These are phyloP conservation scores for Fusarium protoensiforme DNA, from an alignment of 2,329 filamentous ascomycete genomes.

Conservation along the genomic window DNA sequence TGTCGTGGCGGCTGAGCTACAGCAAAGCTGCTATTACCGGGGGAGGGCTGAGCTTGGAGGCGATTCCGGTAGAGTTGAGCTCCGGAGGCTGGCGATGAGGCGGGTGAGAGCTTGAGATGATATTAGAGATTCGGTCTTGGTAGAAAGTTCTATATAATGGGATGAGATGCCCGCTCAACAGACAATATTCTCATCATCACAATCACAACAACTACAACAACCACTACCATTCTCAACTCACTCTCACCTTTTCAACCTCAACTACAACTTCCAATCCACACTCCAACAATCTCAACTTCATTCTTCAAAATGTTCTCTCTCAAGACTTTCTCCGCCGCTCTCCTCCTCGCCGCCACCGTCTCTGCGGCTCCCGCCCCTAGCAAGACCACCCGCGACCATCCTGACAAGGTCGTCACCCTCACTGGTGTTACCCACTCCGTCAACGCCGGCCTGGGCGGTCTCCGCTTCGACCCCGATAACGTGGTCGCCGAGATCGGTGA, in stretches of 20 bases:
- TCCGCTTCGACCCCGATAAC: slow-evolving; percentile 62
- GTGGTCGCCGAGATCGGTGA: slow-evolving; percentile 61
- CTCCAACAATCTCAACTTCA: background rate
- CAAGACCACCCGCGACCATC: slow-evolving; percentile 38
- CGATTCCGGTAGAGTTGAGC: background rate
- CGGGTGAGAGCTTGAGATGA: background rate
- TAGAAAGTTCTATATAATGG: slow-evolving; percentile 35
- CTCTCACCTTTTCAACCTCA: background rate
- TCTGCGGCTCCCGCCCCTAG: slow-evolving; percentile 47
- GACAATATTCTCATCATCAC: slow-evolving; percentile 28
- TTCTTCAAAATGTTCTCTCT: slow-evolving; percentile 46
- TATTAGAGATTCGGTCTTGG: background rate
- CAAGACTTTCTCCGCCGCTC: slow-evolving; percentile 42
- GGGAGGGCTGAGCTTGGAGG: slow-evolving; percentile 2
- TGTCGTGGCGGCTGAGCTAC: slow-evolving; percentile 19
- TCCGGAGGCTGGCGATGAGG: background rate
- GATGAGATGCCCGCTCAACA: slow-evolving; percentile 9
- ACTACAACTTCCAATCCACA: background rate
- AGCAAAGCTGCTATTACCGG: slow-evolving; percentile 29
- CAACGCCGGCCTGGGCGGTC: slow-evolving; percentile 56
- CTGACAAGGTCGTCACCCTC: slow-evolving; percentile 48
- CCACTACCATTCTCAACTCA: background rate
- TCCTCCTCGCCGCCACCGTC: slow-evolving; percentile 45
- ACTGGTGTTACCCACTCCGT: slow-evolving; percentile 59
- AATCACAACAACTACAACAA: slow-evolving; percentile 13